Base-by-base conservation (phyloP, 1,284 basidiomycete species). In the Leccinum subrobustum region DNA sequence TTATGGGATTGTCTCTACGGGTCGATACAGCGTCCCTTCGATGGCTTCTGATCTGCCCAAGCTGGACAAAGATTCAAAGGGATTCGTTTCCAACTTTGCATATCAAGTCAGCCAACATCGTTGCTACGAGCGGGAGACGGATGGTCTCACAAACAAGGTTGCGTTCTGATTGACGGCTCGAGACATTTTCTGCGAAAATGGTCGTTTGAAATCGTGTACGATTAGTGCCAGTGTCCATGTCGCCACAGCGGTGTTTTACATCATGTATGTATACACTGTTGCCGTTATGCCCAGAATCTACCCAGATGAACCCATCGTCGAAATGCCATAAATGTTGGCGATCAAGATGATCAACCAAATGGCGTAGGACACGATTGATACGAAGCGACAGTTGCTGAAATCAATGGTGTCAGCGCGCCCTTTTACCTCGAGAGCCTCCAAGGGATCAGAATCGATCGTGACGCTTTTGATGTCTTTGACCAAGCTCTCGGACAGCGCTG, bases 81-180 rank as follows among this genome's bases (percentile, higher is more conserved):
- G 80, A 9, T 88, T 89, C 60, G 71, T 80, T n/a, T 76, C 80
- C 27, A 83, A 80, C 65, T 87, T 89, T 63, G 82, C 82, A 0
- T 81, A 78, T 61, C 83, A 85, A 63, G 76, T 89, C 58, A 87
- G 85, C 73, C 78, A 83, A 72, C 88, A 89, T 63, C 76, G 84
- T 50, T 84, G 83, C 67, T 89, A 77, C 65, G 77, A 84, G 54
- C 80, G 87, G 4, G 88, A 89, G 73, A 52, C 77, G 63, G 80
- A 85, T 39, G 86, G 85, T 4, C 73, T 89, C 62, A 78, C 77
- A 0, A 68, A 69, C 42, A 77, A 76, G 68, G 79, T 88, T n/a
- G 84, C 87, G 0, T 89, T 77, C 64, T 88, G 73, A 81, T 48
- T 18, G 51, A 42, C n/a, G 27, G 16, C n/a, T n/a, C 9, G 27